Percentiles rank a stretch among this genome's conserved stretches.
These are phyloP conservation scores for Hansfordia pulvinata DNA, from an alignment of 2,329 filamentous ascomycete species.

Conservation along the genomic window DNA sequence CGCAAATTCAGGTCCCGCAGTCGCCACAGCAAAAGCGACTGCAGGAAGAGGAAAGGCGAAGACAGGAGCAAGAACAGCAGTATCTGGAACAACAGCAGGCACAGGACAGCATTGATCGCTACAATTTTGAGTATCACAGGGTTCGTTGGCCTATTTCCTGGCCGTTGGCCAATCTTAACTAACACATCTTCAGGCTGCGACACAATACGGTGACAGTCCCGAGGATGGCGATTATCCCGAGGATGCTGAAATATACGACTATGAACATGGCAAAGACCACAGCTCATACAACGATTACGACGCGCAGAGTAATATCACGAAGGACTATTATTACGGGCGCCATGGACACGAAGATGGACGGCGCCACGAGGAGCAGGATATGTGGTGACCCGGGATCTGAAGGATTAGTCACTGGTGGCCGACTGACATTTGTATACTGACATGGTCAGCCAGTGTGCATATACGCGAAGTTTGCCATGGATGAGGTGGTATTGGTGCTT, in stretches of 20 bases:
- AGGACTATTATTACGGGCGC: slow-evolving; percentile 14
- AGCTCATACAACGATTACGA: slow-evolving; percentile 15
- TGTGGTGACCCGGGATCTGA: slow-evolving; percentile 24
- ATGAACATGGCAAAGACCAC: slow-evolving; percentile 30
- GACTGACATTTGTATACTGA: slow-evolving; percentile 3
- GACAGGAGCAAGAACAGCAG: slow-evolving; percentile 35
- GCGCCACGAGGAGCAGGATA: slow-evolving; percentile 20
- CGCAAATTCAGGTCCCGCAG: slow-evolving; percentile 81
- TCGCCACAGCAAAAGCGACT: slow-evolving; percentile 59
- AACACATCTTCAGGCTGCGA: slow-evolving; percentile 21
- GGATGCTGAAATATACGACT: slow-evolving; percentile 38
- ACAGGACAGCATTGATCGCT: slow-evolving; percentile 31
- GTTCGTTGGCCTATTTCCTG: slow-evolving; percentile 19
- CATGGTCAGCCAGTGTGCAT: slow-evolving; percentile 9
- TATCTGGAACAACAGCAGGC: slow-evolving; percentile 29
- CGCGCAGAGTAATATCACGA: slow-evolving; percentile 9
- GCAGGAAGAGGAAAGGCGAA: slow-evolving; percentile 32
- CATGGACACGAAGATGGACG: slow-evolving; percentile 13
- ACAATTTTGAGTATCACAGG: slow-evolving; percentile 39
- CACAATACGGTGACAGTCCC: slow-evolving; percentile 31
- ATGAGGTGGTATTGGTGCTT: too few relatives aligned
- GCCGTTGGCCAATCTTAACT: background rate
- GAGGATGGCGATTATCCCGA: slow-evolving; percentile 34
- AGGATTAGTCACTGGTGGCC: slow-evolving; percentile 4
- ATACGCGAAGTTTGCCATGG: too few relatives aligned